A percentile compares a stretch with the other conserved stretches of the same genome.
Evolutionary conservation across 352 stramenopile genomes (phyloP).

Genomic region (Pythium diclinum): DNA sequence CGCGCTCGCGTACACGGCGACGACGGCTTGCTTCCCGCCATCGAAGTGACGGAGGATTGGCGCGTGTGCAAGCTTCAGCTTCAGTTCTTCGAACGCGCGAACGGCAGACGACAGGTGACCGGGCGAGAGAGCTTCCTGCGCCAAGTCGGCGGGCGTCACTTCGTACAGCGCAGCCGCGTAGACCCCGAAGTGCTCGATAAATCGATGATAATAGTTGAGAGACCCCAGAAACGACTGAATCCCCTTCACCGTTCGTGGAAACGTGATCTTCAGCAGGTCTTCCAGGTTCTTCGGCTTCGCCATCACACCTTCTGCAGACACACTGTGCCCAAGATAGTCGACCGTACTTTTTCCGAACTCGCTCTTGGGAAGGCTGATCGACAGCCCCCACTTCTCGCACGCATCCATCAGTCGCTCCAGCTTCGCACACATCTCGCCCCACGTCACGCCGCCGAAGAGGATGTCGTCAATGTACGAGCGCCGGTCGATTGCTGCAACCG

Average conservation of each 20-base stretch:
- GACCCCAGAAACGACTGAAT: constrained; percentile 26
- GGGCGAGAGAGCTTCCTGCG: background rate
- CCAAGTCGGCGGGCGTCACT: constrained; percentile 7
- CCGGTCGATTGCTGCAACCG: background rate
- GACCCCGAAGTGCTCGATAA: constrained; percentile 13
- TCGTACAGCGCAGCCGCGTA: constrained; percentile 16
- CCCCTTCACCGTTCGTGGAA: constrained; percentile 16
- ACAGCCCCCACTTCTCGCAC: constrained; percentile 20
- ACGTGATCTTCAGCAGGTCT: constrained; percentile 3
- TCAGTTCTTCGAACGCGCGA: constrained; percentile 8
- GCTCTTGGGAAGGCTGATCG: constrained; percentile 27
- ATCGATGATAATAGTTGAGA: constrained; percentile 21
- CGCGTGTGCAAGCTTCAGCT: background rate
- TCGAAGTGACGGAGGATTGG: constrained; percentile 8
- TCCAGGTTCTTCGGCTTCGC: constrained; percentile 23
- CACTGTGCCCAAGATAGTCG: constrained; percentile 21
- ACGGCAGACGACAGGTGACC: background rate
- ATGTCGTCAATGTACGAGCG: constrained; percentile 31
- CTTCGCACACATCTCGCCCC: constrained; percentile 17
- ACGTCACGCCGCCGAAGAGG: constrained; percentile 8
- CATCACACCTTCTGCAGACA: constrained; percentile 5
- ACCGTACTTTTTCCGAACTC: constrained; percentile 14
- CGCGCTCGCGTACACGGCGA: constrained; percentile 6
- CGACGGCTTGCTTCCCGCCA: background rate
- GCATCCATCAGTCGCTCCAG: constrained; percentile 15